Evolutionary conservation across 805 yeast genomes (phyloP).

Genomic region (Sungouiella thailandica): DNA sequence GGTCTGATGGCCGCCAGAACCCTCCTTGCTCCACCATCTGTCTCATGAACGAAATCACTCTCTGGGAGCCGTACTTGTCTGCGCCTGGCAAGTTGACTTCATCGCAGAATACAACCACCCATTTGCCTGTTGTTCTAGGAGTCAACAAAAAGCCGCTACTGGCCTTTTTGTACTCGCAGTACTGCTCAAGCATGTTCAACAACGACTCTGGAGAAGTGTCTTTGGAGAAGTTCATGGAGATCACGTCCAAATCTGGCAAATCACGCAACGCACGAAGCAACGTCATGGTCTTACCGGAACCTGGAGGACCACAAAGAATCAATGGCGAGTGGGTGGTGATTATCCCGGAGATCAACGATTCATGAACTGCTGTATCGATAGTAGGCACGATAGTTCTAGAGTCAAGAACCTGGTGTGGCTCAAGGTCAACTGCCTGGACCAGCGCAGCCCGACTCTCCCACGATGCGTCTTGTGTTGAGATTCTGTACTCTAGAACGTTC

Average conservation of each 20-base stretch:
- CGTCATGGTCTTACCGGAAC: slow-evolving; percentile 95
- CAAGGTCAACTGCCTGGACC: slow-evolving; percentile 44
- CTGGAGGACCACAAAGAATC: slow-evolving; percentile 92
- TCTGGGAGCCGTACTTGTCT: slow-evolving; percentile 72
- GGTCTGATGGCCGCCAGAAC: slow-evolving; percentile 62
- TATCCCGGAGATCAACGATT: slow-evolving; percentile 51
- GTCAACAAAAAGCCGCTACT: slow-evolving; percentile 48
- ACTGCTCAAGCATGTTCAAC: slow-evolving; percentile 63
- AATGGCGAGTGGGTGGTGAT: slow-evolving; percentile 55
- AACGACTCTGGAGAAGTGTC: slow-evolving; percentile 64
- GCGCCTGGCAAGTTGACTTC: slow-evolving; percentile 78
- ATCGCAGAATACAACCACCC: slow-evolving; percentile 85
- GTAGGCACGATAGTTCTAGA: slow-evolving; percentile 76
- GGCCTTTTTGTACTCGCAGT: slow-evolving; percentile 56
- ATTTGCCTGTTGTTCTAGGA: slow-evolving; percentile 58
- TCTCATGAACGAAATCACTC: slow-evolving; percentile 64
- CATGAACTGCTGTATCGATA: slow-evolving; percentile 67
- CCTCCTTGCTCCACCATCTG: slow-evolving; percentile 71
- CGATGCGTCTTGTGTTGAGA: slow-evolving; percentile 39
- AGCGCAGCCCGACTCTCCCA: slow-evolving; percentile 40
- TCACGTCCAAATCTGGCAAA: slow-evolving; percentile 52
- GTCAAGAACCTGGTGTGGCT: slow-evolving; percentile 52
- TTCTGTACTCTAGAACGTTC: slow-evolving; percentile 36
- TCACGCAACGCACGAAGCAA: slow-evolving; percentile 61
- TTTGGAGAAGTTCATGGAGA: slow-evolving; percentile 77